Base-by-base conservation (phyloP, 2,329 filamentous ascomycete species). In the Aspergillus bombycis region DNA sequence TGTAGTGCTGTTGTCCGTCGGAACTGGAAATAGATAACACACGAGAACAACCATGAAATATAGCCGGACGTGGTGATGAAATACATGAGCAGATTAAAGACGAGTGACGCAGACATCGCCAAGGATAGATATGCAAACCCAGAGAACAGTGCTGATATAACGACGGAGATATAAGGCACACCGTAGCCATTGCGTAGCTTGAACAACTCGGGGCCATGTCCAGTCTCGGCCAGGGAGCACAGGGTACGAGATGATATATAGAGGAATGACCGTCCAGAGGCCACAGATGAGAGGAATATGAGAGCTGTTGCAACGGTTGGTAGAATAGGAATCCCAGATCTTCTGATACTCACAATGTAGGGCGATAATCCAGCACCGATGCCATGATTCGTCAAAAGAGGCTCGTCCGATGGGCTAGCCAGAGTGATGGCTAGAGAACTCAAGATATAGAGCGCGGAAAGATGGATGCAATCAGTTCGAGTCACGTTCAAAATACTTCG, bases 241-340 rank as follows among this genome's bases (percentile, higher is more conserved):
- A 92, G 81, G 56, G 89, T 87, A 52, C 89, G 88, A 67, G 86
- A 89, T 64, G 88, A 87, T 10, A 88, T 89, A 78, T 91, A 91
- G 61, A 94, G 85, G 77, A 92, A 91, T 16, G 90, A 90, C 79
- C 91, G 92, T 67, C 89, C 91, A 10, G 91, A 91, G 0, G 90
- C 91, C 65, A 93, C 86, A 4, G 93, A 91, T 6, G 91, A 91
- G 0, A 91, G 90, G 23, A 94, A 82, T 9, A 94, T 86, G 19
- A 93, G 86, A 21, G 87, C 87, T 73, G 93, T 94, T 81, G 93
- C 88, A 71, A 93, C 87, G 64, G 86, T 80, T 1, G 88, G 86
- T 4, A 92, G 83, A 14, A 86, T 83, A 8, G 79, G 78, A 65
- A 92, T 85, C 41, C 87, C 87, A 41, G 88, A 89, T 11, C 74